Evolutionary conservation across 495 filamentous ascomycete species (phyloP).

Genomic region (Neurospora sp.): DNA sequence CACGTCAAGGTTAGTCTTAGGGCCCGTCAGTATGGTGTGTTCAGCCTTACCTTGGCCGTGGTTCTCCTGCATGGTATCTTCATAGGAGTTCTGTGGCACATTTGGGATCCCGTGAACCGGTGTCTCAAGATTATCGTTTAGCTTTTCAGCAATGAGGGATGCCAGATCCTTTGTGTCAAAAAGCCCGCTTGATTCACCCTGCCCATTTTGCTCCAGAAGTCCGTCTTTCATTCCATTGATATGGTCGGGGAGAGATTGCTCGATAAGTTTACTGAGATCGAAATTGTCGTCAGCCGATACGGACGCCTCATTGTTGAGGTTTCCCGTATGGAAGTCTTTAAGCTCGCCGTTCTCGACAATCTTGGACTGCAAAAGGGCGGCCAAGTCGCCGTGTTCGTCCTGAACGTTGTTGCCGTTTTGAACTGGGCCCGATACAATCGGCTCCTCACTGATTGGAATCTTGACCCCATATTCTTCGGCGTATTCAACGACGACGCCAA

Average conservation of each 20-base stretch:
- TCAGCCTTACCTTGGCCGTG: not conserved
- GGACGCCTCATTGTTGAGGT: not conserved
- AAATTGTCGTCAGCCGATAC: conserved; percentile 1
- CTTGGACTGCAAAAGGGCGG: conserved; percentile 16
- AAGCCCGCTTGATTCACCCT: conserved; percentile 1
- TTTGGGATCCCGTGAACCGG: conserved; percentile 10
- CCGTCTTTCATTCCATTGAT: conserved; percentile 4
- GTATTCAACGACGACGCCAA: conserved; percentile 51
- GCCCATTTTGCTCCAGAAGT: not conserved
- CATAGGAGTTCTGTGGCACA: not conserved
- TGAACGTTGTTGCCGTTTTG: conserved; percentile 7
- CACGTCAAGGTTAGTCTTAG: not conserved
- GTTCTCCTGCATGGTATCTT: not conserved
- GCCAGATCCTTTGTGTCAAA: conserved; percentile 15
- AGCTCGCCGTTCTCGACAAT: conserved; percentile 4
- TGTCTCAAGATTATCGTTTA: conserved; percentile 8
- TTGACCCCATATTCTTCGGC: conserved; percentile 32
- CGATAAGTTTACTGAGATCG: conserved; percentile 17
- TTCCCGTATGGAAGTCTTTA: conserved; percentile 4
- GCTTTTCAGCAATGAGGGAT: conserved; percentile 16
- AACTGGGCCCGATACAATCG: conserved; percentile 7
- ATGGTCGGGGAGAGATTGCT: conserved; percentile 15
- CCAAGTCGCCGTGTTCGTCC: conserved; percentile 25
- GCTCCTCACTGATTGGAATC: conserved; percentile 23
- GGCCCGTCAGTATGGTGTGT: conserved; percentile 6